A percentile compares a stretch with the other conserved stretches of the same genome.
These are phyloP conservation scores for Rhizopogon sp. DNA, from an alignment of 768 basidiomycete genomes.

Conservation along the genomic window DNA sequence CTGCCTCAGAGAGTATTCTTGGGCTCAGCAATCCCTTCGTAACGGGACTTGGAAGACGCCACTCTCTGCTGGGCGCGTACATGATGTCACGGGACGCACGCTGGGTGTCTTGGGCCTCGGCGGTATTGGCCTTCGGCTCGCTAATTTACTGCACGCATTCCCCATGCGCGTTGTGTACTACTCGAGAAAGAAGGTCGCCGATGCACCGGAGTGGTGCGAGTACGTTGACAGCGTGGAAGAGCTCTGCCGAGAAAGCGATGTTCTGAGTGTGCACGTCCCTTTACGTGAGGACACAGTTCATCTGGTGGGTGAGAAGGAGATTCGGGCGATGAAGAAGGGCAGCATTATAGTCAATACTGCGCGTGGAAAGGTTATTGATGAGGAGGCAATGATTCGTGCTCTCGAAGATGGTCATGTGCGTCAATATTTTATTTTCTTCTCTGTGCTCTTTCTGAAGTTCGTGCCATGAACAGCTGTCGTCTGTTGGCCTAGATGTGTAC, in stretches of 20 bases:
- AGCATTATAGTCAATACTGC: conserved; percentile 84
- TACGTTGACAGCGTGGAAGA: conserved; percentile 65
- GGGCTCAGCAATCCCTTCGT: conserved; percentile 50
- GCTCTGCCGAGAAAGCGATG: conserved; percentile 70
- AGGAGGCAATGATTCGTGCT: conserved; percentile 80
- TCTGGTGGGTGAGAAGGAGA: conserved; percentile 69
- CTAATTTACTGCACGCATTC: conserved; percentile 70
- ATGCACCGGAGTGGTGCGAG: conserved; percentile 68
- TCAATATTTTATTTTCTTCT: conserved; percentile 6
- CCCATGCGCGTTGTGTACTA: conserved; percentile 90
- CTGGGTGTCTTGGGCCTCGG: conserved; percentile 73
- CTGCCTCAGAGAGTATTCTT: conserved; percentile 66
- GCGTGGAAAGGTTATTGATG: conserved; percentile 86
- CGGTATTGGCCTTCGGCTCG: conserved; percentile 69
- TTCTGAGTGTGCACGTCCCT: conserved; percentile 84
- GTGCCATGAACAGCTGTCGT: conserved; percentile 48
- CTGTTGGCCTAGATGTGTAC: conserved; percentile 82
- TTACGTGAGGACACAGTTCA: conserved; percentile 69
- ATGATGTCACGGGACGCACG: conserved; percentile 65
- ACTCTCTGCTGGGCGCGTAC: conserved; percentile 41
- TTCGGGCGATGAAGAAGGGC: conserved; percentile 72
- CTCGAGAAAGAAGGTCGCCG: conserved; percentile 49
- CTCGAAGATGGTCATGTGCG: conserved; percentile 85
- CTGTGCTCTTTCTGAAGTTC: not conserved
- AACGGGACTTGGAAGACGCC: conserved; percentile 57